phyloP scores from a whole-genome alignment of 179 eudicot genomes.

The Carnegiea gigantea region DNA sequence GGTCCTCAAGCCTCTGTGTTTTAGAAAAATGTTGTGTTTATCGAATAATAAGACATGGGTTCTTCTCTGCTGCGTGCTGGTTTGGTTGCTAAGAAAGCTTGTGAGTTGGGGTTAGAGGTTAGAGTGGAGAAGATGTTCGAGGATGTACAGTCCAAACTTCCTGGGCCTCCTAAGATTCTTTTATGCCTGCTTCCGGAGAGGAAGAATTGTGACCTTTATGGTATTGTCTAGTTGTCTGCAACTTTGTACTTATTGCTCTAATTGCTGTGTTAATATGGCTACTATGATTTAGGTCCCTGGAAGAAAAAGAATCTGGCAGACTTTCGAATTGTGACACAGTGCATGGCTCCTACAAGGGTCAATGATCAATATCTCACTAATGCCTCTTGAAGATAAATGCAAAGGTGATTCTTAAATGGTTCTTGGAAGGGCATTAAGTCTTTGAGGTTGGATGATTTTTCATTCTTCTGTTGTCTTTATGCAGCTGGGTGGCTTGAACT shows the following conservation, averaged over 20 bases:
- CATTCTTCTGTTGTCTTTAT: too few relatives aligned
- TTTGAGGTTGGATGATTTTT: too few relatives aligned
- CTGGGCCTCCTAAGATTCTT: too few relatives aligned
- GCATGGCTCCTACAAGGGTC: slow-evolving; percentile 71
- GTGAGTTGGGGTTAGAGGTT: too few relatives aligned
- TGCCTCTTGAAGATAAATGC: slow-evolving; percentile 78
- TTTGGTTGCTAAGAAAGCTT: too few relatives aligned
- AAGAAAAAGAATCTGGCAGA: slow-evolving; percentile 62
- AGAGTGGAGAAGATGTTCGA: slow-evolving; percentile 85
- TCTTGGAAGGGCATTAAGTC: not conserved
- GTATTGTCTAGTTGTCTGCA: slow-evolving; percentile 21
- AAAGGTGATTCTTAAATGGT: slow-evolving; percentile 40
- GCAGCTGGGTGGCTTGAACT: too few relatives aligned
- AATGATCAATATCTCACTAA: slow-evolving; percentile 82
- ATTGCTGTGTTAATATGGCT: not conserved
- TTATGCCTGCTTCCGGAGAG: slow-evolving; percentile 79
- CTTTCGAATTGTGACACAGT: slow-evolving; percentile 70
- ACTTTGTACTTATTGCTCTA: not conserved
- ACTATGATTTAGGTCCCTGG: too few relatives aligned
- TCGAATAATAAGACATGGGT: too few relatives aligned
- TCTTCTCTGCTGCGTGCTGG: too few relatives aligned
- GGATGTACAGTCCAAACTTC: slow-evolving; percentile 59
- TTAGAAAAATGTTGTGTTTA: slow-evolving; percentile 77
- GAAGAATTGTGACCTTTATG: slow-evolving; percentile 73
- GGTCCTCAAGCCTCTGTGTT: slow-evolving; percentile 63